These are phyloP conservation scores for Posidonia australis DNA, from an alignment of 106 monocot genomes.

Conservation along the genomic window DNA sequence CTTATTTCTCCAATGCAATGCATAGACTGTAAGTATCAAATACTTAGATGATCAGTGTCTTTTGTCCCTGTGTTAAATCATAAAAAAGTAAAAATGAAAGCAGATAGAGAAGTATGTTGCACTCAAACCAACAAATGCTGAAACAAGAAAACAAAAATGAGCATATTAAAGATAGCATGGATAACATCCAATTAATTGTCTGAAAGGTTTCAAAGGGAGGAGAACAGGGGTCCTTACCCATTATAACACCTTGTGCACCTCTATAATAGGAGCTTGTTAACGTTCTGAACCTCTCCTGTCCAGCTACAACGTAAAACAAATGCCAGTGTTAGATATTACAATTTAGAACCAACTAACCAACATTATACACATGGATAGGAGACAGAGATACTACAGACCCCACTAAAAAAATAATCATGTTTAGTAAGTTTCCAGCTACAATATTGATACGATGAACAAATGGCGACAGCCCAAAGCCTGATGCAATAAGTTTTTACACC, in stretches of 20 bases:
- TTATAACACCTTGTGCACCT: slow-evolving; percentile 84
- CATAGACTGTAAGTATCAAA: too few relatives aligned
- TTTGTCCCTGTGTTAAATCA: too few relatives aligned
- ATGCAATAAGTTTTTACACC: not conserved
- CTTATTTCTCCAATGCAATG: too few relatives aligned
- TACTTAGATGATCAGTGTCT: too few relatives aligned
- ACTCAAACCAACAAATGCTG: not conserved
- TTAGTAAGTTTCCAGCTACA: too few relatives aligned
- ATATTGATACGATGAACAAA: not conserved
- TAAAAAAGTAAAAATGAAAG: too few relatives aligned
- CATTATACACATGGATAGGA: too few relatives aligned
- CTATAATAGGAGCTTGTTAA: slow-evolving; percentile 88
- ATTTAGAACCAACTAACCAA: too few relatives aligned
- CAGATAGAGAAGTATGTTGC: not conserved
- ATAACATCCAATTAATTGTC: not conserved
- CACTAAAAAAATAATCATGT: too few relatives aligned
- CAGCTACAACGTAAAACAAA: slow-evolving; percentile 51
- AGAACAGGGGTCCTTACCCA: slow-evolving; percentile 36
- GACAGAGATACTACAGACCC: too few relatives aligned
- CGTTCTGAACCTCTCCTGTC: slow-evolving; percentile 90
- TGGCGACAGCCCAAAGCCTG: not conserved
- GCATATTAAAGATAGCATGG: not conserved
- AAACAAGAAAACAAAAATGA: not conserved
- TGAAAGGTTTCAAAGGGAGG: not conserved
- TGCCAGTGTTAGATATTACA: not conserved